These are phyloP conservation scores for Metschnikowia similis DNA, from an alignment of 805 yeast species.

Conservation along the genomic window DNA sequence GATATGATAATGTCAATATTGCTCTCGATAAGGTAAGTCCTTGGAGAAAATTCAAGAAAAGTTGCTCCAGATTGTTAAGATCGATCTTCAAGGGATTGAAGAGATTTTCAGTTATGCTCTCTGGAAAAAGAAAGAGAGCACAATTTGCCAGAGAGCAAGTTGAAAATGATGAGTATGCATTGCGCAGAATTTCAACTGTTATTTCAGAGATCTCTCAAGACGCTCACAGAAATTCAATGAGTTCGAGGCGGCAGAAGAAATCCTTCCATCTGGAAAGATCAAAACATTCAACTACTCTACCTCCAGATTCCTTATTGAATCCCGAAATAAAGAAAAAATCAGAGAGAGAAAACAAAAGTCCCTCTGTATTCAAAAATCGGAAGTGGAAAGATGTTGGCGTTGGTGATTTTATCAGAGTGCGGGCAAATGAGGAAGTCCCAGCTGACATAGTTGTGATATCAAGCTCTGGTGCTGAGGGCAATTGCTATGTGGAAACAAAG, in stretches of 20 bases:
- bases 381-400: slow-evolving; percentile 22
- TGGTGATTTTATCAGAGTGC: slow-evolving; percentile 66
- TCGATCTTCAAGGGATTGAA: slow-evolving; percentile 17
- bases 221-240: slow-evolving; percentile 8
- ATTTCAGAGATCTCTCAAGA: slow-evolving; percentile 27
- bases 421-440: slow-evolving; percentile 71
- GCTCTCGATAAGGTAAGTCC: slow-evolving; percentile 47
- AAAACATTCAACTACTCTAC: slow-evolving; percentile 7
- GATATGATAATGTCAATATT: slow-evolving; percentile 57
- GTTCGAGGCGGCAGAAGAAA: slow-evolving; percentile 9
- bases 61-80: slow-evolving; percentile 34
- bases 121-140: slow-evolving; percentile 21
- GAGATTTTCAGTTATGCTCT: slow-evolving; percentile 24
- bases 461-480: slow-evolving; percentile 67
- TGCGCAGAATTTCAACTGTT: slow-evolving; percentile 36
- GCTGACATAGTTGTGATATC: slow-evolving; percentile 63
- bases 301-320: slow-evolving; percentile 21
- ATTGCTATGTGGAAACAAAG: slow-evolving; percentile 50
- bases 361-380: slow-evolving; percentile 17
- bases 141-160: slow-evolving; percentile 24
- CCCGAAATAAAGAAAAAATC: slow-evolving; percentile 15
- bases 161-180: slow-evolving; percentile 23
- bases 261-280: slow-evolving; percentile 14
- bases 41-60: slow-evolving; percentile 71
- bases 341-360: slow-evolving; percentile 1